Evolutionary conservation across 2,329 filamentous ascomycete genomes (phyloP).

Genomic region (Fusarium sp.): DNA sequence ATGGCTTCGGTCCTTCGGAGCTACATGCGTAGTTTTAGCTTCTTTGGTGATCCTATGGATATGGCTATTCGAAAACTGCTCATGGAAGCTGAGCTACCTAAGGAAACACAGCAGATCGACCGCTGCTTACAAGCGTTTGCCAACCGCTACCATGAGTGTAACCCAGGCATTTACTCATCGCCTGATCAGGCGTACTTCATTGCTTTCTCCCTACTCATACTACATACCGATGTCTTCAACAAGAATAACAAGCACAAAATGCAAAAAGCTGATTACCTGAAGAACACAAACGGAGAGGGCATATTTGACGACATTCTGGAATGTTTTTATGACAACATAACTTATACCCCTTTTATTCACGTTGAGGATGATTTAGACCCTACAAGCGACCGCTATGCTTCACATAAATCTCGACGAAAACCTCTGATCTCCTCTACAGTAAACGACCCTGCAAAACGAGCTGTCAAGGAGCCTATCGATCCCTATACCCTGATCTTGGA

Average conservation of each 20-base stretch:
- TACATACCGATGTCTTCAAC: slow-evolving; percentile 99
- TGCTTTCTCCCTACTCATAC: slow-evolving; percentile 92
- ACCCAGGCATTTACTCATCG: slow-evolving; percentile 90
- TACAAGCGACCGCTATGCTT: slow-evolving; percentile 75
- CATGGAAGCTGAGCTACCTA: slow-evolving; percentile 95
- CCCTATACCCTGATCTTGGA: slow-evolving; percentile 96
- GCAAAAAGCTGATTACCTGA: slow-evolving; percentile 94
- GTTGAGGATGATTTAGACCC: slow-evolving; percentile 91
- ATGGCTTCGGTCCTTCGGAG: slow-evolving; percentile 84
- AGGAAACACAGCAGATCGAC: slow-evolving; percentile 98
- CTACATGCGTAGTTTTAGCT: slow-evolving; percentile 93
- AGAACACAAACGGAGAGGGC: slow-evolving; percentile 90
- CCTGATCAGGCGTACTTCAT: slow-evolving; percentile 98
- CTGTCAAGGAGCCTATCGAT: slow-evolving; percentile 85
- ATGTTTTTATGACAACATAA: slow-evolving; percentile 98
- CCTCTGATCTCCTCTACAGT: slow-evolving; percentile 72
- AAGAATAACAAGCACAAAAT: slow-evolving; percentile 99
- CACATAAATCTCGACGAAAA: slow-evolving; percentile 75
- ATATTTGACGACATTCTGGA: slow-evolving; percentile 93
- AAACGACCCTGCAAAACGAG: slow-evolving; percentile 61
- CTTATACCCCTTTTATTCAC: slow-evolving; percentile 97
- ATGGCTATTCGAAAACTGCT: slow-evolving; percentile 96
- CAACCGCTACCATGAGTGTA: slow-evolving; percentile 97
- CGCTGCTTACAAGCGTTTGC: slow-evolving; percentile 92
- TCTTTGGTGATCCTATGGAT: slow-evolving; percentile 97